phyloP scores from a whole-genome alignment of 78 protist species.

The Speleostelium caveatum region DNA sequence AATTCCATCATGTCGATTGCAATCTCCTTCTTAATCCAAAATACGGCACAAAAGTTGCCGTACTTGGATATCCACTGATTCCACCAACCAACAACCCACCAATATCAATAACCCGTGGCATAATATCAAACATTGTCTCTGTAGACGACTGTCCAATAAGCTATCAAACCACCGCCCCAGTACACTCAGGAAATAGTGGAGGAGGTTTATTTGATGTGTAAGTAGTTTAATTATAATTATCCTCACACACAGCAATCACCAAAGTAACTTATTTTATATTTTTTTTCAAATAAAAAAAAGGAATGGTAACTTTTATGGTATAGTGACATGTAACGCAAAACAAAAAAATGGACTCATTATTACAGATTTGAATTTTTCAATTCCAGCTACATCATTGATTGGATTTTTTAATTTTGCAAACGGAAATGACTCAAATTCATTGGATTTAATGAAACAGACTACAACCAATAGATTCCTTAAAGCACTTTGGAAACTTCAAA shows the following conservation, averaged over 20 bases:
- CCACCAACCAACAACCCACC: conserved; percentile 68
- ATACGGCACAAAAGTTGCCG: conserved; percentile 41
- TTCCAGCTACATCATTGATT: conserved; percentile 33
- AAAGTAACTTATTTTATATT: too few species aligned
- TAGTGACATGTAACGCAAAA: conserved; percentile 77
- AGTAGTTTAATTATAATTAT: neutral
- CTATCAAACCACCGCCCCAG: conserved; percentile 75
- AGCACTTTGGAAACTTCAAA: conserved; percentile 76
- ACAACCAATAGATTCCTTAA: conserved; percentile 50
- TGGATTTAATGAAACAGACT: conserved; percentile 31
- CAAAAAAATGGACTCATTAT: conserved; percentile 66
- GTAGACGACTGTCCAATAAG: conserved; percentile 54
- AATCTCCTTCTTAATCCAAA: conserved; percentile 28
- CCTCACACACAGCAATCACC: neutral
- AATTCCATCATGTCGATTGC: conserved; percentile 54
- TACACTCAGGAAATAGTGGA: conserved; percentile 70
- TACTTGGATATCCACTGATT: conserved; percentile 58
- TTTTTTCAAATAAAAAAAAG: neutral
- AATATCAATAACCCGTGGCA: conserved; percentile 33
- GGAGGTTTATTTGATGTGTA: conserved; percentile 70
- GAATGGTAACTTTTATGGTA: conserved; percentile 55
- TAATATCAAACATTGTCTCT: conserved; percentile 57
- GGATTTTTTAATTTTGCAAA: conserved; percentile 60
- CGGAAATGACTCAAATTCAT: conserved; percentile 6
- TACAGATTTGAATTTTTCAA: conserved; percentile 65